Conservation (phyloP, 257 asterid genomes). For the Solanum pinnatisectum region DNA sequence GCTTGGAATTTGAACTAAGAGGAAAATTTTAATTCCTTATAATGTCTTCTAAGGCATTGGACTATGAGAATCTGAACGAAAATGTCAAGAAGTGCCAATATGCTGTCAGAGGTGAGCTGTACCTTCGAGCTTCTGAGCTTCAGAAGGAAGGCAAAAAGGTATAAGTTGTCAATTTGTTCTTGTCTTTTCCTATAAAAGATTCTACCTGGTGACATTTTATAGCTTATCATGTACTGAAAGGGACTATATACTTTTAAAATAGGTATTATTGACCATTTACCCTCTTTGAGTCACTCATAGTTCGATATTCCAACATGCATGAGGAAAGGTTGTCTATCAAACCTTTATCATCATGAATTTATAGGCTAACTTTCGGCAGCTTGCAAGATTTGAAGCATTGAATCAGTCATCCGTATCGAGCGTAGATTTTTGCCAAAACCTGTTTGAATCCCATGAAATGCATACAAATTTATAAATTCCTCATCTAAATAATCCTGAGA, state of each 20-base stretch:
- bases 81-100: conserved; percentile 95
- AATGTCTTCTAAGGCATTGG: conserved; percentile 65
- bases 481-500: background rate
- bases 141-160: conserved; percentile 99
- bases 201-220: background rate
- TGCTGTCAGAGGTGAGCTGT: conserved; percentile 98
- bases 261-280: background rate
- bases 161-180: background rate
- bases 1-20: background rate
- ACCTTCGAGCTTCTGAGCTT: conserved; percentile 99
- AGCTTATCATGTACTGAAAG: background rate
- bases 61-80: conserved; percentile 87
- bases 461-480: background rate
- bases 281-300: background rate
- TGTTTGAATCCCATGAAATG: background rate
- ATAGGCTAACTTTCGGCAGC: background rate
- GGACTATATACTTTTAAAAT: background rate
- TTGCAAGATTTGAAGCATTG: background rate
- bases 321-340: background rate
- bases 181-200: background rate
- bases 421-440: background rate
- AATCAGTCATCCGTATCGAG: background rate
- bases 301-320: background rate
- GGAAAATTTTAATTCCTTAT: conserved; percentile 2
- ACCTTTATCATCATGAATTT: background rate